Evolutionary conservation across 2,329 filamentous ascomycete genomes (phyloP).

Genomic region (Sporothrix pallida): DNA sequence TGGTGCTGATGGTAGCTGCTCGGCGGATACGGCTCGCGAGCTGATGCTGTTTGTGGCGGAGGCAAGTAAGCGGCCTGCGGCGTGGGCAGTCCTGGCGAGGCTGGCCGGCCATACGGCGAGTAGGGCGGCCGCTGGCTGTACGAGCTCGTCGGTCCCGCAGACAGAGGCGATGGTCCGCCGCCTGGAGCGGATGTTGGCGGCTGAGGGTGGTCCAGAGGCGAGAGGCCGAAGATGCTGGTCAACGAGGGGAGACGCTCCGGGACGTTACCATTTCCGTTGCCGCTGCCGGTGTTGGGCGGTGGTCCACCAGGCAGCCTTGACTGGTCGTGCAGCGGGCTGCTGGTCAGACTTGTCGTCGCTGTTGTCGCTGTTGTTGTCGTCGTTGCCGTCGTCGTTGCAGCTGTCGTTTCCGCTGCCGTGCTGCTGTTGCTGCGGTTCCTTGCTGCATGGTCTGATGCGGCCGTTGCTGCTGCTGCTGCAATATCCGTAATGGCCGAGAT

Average conservation of each 20-base stretch:
- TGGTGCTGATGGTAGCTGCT: slow-evolving; percentile 8
- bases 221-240: slow-evolving; percentile 62
- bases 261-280: slow-evolving; percentile 31
- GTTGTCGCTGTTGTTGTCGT: background rate
- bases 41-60: slow-evolving; percentile 9
- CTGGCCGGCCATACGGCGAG: background rate
- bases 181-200: slow-evolving; percentile 40
- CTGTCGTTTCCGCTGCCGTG: background rate
- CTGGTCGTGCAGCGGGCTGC: slow-evolving; percentile 34
- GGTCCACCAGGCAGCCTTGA: slow-evolving; percentile 37
- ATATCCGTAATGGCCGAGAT: background rate
- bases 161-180: slow-evolving; percentile 42
- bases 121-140: slow-evolving; percentile 15
- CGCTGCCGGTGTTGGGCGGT: slow-evolving; percentile 29
- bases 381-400: slow-evolving; percentile 25
- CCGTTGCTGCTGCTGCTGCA: background rate
- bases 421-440: background rate
- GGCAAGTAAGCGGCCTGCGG: slow-evolving; percentile 7
- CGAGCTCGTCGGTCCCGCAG: slow-evolving; percentile 32
- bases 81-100: slow-evolving; percentile 14
- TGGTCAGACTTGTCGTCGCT: slow-evolving; percentile 9
- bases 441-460: background rate
- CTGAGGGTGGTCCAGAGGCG: slow-evolving; percentile 56
- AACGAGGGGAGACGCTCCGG: slow-evolving; percentile 61
- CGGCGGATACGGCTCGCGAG: background rate